Conservation (phyloP, 2,329 filamentous ascomycete species). For the Aspergillus sclerotialis region DNA sequence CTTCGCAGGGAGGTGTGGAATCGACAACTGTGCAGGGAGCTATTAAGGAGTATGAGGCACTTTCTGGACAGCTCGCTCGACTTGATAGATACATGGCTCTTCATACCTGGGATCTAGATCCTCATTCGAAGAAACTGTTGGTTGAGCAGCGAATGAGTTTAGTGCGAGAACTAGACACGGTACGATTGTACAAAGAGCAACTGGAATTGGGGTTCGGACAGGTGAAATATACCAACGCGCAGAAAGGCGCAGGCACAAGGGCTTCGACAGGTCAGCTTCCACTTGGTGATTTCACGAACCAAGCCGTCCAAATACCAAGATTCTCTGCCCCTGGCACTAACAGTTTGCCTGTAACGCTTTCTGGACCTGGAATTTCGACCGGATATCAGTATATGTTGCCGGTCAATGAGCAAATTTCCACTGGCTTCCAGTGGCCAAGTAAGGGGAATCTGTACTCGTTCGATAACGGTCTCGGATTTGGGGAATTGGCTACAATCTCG, state of each 20-base stretch:
- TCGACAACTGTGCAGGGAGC: slow-evolving; percentile 22
- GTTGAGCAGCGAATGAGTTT: slow-evolving; percentile 31
- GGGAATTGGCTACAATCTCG: neutral
- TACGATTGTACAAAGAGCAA: slow-evolving; percentile 30
- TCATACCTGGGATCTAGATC: slow-evolving; percentile 30
- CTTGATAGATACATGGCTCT: slow-evolving; percentile 34
- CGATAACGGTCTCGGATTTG: neutral
- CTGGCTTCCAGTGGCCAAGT: slow-evolving; percentile 2
- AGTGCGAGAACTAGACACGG: slow-evolving; percentile 29
- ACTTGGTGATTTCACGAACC: neutral
- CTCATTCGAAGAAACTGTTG: slow-evolving; percentile 24
- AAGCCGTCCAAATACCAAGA: neutral
- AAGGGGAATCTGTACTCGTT: neutral
- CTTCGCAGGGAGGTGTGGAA: slow-evolving; percentile 8
- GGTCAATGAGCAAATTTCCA: neutral
- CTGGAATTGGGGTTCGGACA: slow-evolving; percentile 19
- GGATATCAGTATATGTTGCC: neutral
- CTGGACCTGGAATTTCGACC: neutral
- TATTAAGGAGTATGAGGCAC: slow-evolving; percentile 19
- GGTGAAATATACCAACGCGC: slow-evolving; percentile 2
- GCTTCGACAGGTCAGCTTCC: neutral
- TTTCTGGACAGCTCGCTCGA: slow-evolving; percentile 26
- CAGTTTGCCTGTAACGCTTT: neutral
- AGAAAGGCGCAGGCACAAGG: neutral
- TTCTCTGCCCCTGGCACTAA: neutral